These are phyloP conservation scores for Fusarium sp. DNA, from an alignment of 2,329 filamentous ascomycete species.

Conservation along the genomic window DNA sequence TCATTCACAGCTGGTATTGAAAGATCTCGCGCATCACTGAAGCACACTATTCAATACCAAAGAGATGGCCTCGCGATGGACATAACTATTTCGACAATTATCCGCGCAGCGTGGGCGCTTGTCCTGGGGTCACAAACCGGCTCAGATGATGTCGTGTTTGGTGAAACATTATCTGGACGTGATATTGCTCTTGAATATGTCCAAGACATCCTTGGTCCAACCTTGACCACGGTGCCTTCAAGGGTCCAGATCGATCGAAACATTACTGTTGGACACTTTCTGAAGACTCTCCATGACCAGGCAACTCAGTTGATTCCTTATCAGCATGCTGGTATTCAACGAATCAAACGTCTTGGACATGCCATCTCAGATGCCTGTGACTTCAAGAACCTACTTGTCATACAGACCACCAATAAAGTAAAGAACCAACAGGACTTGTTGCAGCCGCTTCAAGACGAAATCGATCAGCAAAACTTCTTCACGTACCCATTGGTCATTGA, in stretches of 20 bases:
- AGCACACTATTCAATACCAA: slow-evolving; percentile 1
- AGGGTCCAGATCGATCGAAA: slow-evolving; percentile 17
- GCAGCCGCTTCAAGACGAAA: slow-evolving; percentile 12
- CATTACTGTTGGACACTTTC: neutral
- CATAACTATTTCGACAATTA: slow-evolving; percentile 19
- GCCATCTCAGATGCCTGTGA: slow-evolving; percentile 32
- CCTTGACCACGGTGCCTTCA: slow-evolving; percentile 28
- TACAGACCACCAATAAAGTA: slow-evolving; percentile 37
- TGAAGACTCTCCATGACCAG: neutral
- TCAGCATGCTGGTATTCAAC: slow-evolving; percentile 50
- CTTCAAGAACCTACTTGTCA: slow-evolving; percentile 50
- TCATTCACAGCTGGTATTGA: neutral
- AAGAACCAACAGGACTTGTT: neutral
- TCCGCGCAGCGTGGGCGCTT: slow-evolving; percentile 37
- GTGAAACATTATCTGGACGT: slow-evolving; percentile 32
- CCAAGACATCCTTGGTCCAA: slow-evolving; percentile 31
- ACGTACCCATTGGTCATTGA: slow-evolving; percentile 45
- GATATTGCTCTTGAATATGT: slow-evolving; percentile 25
- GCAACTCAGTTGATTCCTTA: slow-evolving; percentile 40
- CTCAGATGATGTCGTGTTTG: slow-evolving; percentile 35
- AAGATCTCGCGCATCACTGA: neutral
- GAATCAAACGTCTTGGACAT: slow-evolving; percentile 42
- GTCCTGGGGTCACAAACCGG: slow-evolving; percentile 15
- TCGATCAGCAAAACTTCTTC: slow-evolving; percentile 30
- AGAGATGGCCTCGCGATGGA: neutral